A percentile compares a stretch with the other conserved stretches of the same genome.
Evolutionary conservation across 306 rosid species (phyloP).

Genomic region (Trichosanthes truncata): DNA sequence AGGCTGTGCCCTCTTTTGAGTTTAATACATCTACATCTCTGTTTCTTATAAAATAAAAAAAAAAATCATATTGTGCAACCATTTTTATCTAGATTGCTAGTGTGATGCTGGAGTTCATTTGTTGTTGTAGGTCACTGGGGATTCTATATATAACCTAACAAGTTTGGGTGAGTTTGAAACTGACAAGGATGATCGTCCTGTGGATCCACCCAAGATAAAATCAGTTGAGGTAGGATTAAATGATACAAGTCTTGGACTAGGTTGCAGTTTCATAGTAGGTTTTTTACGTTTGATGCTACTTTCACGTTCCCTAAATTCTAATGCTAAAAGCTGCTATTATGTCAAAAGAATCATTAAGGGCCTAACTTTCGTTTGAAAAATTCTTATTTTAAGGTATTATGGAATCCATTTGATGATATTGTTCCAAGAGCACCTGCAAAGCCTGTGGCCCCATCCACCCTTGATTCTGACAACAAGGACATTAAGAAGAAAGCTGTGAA

Average conservation of each 20-base stretch:
- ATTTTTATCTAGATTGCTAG: neutral
- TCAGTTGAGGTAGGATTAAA: constrained; percentile 69
- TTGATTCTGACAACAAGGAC: constrained; percentile 47
- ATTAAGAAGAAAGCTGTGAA: constrained; percentile 69
- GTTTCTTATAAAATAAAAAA: too few species aligned
- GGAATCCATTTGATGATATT: constrained; percentile 94
- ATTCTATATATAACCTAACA: constrained; percentile 72
- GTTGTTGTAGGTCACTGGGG: constrained; percentile 84
- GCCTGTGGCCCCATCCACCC: constrained; percentile 21
- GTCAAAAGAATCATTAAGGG: constrained; percentile 9
- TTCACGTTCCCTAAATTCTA: constrained; percentile 6
- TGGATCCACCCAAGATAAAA: constrained; percentile 67
- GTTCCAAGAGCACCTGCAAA: constrained; percentile 52
- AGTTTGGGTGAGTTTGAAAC: constrained; percentile 80
- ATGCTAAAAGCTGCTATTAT: neutral
- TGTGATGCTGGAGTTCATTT: constrained; percentile 14
- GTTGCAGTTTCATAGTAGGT: neutral
- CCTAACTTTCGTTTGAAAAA: constrained; percentile 3
- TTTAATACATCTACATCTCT: too few species aligned
- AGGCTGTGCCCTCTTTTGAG: too few species aligned
- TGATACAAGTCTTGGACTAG: neutral
- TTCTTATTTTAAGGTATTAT: constrained; percentile 46
- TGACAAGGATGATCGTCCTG: constrained; percentile 68
- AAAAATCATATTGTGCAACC: neutral
- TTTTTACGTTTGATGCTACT: neutral